Conservation (phyloP, 2,329 filamentous ascomycete species). For the Alternaria tenuissima region DNA sequence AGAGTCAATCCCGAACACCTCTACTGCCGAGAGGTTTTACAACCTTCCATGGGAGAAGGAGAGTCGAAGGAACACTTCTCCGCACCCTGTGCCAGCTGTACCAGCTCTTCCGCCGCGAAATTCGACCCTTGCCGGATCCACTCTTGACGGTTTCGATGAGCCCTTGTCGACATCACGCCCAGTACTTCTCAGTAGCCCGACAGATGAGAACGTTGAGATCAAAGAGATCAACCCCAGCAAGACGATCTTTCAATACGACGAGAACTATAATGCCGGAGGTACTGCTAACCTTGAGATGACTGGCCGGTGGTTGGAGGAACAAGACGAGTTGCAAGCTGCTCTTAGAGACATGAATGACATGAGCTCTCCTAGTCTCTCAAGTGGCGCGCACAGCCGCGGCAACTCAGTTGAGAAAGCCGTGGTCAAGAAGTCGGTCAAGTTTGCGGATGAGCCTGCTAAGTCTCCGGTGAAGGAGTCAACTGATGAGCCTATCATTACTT, state of each 20-base stretch:
- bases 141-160: slow-evolving; percentile 45
- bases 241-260: slow-evolving; percentile 75
- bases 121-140: slow-evolving; percentile 44
- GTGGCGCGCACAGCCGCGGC: slow-evolving; percentile 42
- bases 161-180: slow-evolving; percentile 43
- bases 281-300: slow-evolving; percentile 84
- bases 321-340: slow-evolving; percentile 77
- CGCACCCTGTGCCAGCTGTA: slow-evolving; percentile 25
- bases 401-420: slow-evolving; percentile 50
- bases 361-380: slow-evolving; percentile 51
- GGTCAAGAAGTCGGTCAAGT: slow-evolving; percentile 78
- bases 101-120: slow-evolving; percentile 30
- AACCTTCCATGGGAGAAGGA: slow-evolving; percentile 75
- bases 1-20: slow-evolving; percentile 75
- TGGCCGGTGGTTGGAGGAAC: slow-evolving; percentile 83
- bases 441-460: slow-evolving; percentile 59
- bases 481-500: slow-evolving; percentile 71
- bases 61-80: slow-evolving; percentile 43
- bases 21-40: slow-evolving; percentile 93
- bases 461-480: slow-evolving; percentile 35
- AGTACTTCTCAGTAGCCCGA: slow-evolving; percentile 35
- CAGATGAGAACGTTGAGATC: slow-evolving; percentile 55
- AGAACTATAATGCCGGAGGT: slow-evolving; percentile 76
- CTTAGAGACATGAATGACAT: slow-evolving; percentile 63
- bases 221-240: slow-evolving; percentile 69